Conservation (phyloP, 345 rosid species). For the Lumnitzera racemosa region DNA sequence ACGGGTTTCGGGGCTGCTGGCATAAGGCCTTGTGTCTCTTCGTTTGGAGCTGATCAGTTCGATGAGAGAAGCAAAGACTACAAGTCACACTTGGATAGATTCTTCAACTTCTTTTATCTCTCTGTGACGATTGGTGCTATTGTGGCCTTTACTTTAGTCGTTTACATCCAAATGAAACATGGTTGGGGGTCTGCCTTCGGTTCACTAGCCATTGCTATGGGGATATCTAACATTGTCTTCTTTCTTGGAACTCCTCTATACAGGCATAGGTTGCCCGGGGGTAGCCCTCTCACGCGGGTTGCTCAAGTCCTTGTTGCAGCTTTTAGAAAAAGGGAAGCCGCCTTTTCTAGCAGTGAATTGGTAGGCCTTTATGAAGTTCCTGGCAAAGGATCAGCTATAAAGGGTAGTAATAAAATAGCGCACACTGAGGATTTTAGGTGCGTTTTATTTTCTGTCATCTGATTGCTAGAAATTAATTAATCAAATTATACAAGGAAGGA, state of each 20-base stretch:
- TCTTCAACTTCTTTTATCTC: constrained; percentile 92
- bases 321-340: constrained; percentile 46
- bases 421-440: constrained; percentile 70
- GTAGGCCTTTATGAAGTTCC: constrained; percentile 72
- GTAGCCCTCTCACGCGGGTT: constrained; percentile 87
- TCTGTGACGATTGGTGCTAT: constrained; percentile 81
- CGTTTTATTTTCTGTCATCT: neutral
- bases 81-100: constrained; percentile 73
- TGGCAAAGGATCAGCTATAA: constrained; percentile 67
- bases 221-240: constrained; percentile 64
- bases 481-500: no score
- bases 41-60: constrained; percentile 96
- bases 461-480: neutral
- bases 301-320: constrained; percentile 86
- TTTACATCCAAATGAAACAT: constrained; percentile 66
- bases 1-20: constrained; percentile 93
- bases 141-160: constrained; percentile 79
- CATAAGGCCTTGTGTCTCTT: constrained; percentile 91
- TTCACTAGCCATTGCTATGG: constrained; percentile 82
- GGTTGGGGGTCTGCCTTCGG: constrained; percentile 96
- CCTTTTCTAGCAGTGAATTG: constrained; percentile 60
- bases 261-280: constrained; percentile 90
- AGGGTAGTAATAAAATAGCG: constrained; percentile 72
- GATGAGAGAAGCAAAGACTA: constrained; percentile 69
- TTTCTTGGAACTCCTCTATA: constrained; percentile 81